Evolutionary conservation across 169 alveolate species (phyloP).

Genomic region (Condylostoma magnum): DNA sequence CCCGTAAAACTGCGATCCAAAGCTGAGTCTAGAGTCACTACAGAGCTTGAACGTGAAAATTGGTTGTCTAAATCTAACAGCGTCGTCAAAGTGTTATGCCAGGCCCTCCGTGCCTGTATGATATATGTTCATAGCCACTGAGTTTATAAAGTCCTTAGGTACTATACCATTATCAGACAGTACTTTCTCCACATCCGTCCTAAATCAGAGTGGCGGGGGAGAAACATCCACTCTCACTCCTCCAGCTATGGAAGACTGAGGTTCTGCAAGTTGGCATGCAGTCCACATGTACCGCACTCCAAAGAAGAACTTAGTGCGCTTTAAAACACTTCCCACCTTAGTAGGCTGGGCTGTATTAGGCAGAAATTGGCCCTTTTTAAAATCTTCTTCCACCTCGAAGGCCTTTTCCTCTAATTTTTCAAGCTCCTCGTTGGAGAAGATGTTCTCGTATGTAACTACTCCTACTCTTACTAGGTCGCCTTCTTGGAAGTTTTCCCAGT

Average conservation of each 20-base stretch:
- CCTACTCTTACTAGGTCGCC: constrained; percentile 52
- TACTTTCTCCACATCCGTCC: constrained; percentile 30
- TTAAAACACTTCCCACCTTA: constrained; percentile 38
- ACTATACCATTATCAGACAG: constrained; percentile 49
- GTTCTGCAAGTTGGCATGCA: constrained; percentile 52
- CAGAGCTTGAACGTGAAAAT: constrained; percentile 63
- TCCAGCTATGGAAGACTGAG: constrained; percentile 63
- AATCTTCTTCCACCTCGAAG: constrained; percentile 40
- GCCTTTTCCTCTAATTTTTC: constrained; percentile 46
- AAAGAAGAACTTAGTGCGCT: constrained; percentile 74
- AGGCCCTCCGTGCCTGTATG: constrained; percentile 81
- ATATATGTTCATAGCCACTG: constrained; percentile 71
- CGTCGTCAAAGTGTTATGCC: constrained; percentile 79
- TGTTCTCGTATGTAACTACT: constrained; percentile 35
- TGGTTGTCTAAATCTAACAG: constrained; percentile 75
- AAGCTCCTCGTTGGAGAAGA: constrained; percentile 60
- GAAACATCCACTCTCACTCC: constrained; percentile 77
- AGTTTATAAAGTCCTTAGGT: constrained; percentile 56
- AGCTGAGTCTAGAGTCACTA: constrained; percentile 66
- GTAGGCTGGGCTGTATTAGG: constrained; percentile 68
- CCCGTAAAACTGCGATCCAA: constrained; percentile 76
- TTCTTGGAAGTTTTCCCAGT: constrained; percentile 27
- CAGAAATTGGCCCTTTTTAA: constrained; percentile 38
- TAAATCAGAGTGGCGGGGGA: constrained; percentile 57
- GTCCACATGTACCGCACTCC: constrained; percentile 78